Base-by-base conservation (phyloP, 2,329 filamentous ascomycete genomes). In the Fusarium ambrosium region DNA sequence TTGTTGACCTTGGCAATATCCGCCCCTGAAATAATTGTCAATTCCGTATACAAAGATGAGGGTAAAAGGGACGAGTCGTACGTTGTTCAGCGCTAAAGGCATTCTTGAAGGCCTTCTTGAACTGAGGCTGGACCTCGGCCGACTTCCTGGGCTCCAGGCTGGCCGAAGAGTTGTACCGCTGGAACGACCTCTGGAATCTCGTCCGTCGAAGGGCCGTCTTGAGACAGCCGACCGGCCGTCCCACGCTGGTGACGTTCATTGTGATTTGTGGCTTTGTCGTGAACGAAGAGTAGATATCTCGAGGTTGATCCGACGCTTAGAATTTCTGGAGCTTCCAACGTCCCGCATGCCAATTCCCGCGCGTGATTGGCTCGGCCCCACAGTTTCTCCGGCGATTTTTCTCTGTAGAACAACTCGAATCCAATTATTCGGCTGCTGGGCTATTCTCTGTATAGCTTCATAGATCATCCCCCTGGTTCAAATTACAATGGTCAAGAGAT, bases 161-260 rank as follows among this genome's bases (percentile, higher is more conserved):
- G 36, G 78, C 82, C 58, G 87, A 87, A 39, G 86, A 85, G 81
- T 92, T 84, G 69, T 86, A 85, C 76, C 91, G 83, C 66, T 80
- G 77, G 45, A 83, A 76, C 16, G 80, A 73, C 55, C 81, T 84
- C 66, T 89, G 88, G 71, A 87, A 87, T 72, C 90, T 86, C 56
- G 88, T 84, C 80, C 89, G 87, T 73, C 92, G 87, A 77, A 94
- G 80, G 41, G 90, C 85, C 34, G 89, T 86, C 84, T 93, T 94
- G 81, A 94, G 90, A 84, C 91, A 92, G 87, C 90, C 90, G 80
- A 94, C 84, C 72, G 93, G 92, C 89, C 93, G 91, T 84, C 89
- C 84, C 80, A 88, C 80, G 70, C 88, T 84, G 75, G 89, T 86
- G 76, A 89, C 87, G 88, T 94, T 95, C 87, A 88, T 90, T 74